Evolutionary conservation across 2,329 filamentous ascomycete species (phyloP), one percentile per base, ranked within the genome.

Genomic region (Furcasterigmium sp.): DNA sequence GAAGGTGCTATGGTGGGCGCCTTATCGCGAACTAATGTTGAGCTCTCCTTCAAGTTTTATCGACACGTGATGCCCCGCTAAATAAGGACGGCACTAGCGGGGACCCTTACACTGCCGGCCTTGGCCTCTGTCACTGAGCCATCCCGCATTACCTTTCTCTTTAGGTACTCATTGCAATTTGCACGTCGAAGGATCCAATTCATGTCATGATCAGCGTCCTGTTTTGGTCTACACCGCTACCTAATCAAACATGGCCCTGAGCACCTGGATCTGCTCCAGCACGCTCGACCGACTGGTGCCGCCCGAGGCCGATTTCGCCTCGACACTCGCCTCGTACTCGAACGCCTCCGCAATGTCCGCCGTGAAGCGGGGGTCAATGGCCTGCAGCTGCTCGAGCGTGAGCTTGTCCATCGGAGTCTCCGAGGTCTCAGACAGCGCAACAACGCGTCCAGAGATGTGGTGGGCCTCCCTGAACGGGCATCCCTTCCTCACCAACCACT

Each of bases 401-500:
- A 90, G 68, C 53, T 83, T 69, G 54, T 89, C 81, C 81, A 90
- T 89, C 11, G 81, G 71, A 4, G 75, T 70, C 21, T 70, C 70
- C 50, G 73, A 66, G 44, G 80, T 70, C 62, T 90, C 85, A 0
- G 82, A 80, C 37, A 84, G 60, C 13, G 83, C 82, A n/a, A 91
- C 85, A 2, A 84, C 76, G 32, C 78, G 75, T 17, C 86, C 85
- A 25, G 82, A 82, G 53, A 89, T 85, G 59, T 89, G 85, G 56
- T 90, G 86, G 14, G 85, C 85, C 64, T 89, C 84, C 36, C 86
- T 74, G 70, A 90, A 90, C 8, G 85, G 85, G 34, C 87, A 81
- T 35, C 78, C 80, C 53, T 76, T 80, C 39, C 75, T 62, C 36
- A 82, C 77, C 9, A 82, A 64, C 56, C 78, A 82, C 57, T 82